These are phyloP conservation scores for Austropuccinia psidii DNA, from an alignment of 1,284 basidiomycete species.

Conservation along the genomic window DNA sequence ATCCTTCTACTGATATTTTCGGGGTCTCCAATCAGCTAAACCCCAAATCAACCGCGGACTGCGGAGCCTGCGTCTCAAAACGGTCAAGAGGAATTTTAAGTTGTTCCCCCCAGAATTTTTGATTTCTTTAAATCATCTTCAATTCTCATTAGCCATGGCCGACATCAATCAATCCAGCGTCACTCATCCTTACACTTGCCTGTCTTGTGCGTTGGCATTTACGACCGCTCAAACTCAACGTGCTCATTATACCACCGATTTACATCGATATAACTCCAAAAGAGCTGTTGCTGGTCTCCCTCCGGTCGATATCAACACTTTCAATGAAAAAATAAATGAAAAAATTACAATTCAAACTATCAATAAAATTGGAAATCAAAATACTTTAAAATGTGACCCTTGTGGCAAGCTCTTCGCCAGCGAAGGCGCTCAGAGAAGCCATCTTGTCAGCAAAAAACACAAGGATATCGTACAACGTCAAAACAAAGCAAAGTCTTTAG, in stretches of 20 bases:
- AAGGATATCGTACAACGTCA: slow-evolving; percentile 68
- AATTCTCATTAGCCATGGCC: not conserved
- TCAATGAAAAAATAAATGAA: slow-evolving; percentile 86
- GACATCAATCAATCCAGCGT: not conserved
- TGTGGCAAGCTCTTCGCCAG: slow-evolving; percentile 79
- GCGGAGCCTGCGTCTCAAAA: too few relatives aligned
- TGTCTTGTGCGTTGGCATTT: slow-evolving; percentile 88
- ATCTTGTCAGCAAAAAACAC: slow-evolving; percentile 83
- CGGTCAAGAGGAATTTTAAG: not conserved
- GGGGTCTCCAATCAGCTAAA: too few relatives aligned
- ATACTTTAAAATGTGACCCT: not conserved
- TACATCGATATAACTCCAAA: slow-evolving; percentile 98
- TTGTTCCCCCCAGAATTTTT: not conserved
- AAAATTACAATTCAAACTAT: not conserved
- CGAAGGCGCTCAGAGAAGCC: slow-evolving; percentile 79
- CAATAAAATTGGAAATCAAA: not conserved
- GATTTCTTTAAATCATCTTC: not conserved
- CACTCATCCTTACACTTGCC: slow-evolving; percentile 63
- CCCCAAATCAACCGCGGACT: too few relatives aligned
- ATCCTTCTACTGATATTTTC: too few relatives aligned
- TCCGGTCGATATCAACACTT: slow-evolving; percentile 68
- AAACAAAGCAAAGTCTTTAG: too few relatives aligned
- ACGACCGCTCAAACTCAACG: slow-evolving; percentile 76
- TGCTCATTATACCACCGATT: slow-evolving; percentile 83
- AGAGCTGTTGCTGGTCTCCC: slow-evolving; percentile 83